These are phyloP conservation scores for Ceratobasidium sp. DNA, from an alignment of 1,284 basidiomycete genomes.

Conservation along the genomic window DNA sequence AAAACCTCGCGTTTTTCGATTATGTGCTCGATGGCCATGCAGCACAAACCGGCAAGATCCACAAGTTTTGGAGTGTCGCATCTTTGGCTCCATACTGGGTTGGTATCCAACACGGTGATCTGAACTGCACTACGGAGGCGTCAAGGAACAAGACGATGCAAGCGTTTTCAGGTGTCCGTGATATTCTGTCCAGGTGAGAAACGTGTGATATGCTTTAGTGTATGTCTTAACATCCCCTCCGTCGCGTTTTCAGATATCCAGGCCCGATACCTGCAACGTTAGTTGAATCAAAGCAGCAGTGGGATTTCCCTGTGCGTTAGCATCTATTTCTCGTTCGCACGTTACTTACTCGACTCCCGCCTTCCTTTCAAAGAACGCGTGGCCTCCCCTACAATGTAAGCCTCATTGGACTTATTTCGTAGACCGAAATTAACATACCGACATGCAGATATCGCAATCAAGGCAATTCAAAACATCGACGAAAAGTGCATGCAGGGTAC, in stretches of 20 bases:
- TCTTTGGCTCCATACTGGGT: constrained; percentile 90
- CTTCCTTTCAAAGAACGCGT: constrained; percentile 55
- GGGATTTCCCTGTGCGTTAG: constrained; percentile 61
- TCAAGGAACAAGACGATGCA: constrained; percentile 69
- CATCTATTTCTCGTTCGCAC: not conserved
- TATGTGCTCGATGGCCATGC: constrained; percentile 62
- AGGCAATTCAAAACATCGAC: constrained; percentile 79
- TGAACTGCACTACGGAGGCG: constrained; percentile 59
- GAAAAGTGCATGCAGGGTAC: constrained; percentile 56
- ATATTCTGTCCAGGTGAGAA: no score
- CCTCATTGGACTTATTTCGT: not conserved
- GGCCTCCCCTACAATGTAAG: constrained; percentile 80
- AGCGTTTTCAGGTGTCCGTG: constrained; percentile 76
- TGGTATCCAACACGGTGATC: constrained; percentile 81
- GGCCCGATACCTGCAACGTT: constrained; percentile 82
- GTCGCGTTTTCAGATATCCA: constrained; percentile 71
- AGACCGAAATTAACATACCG: not conserved
- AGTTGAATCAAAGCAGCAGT: constrained; percentile 80
- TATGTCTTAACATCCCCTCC: no score
- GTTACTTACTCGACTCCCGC: constrained; percentile 32
- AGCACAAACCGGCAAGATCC: constrained; percentile 57
- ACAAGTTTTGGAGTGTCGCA: constrained; percentile 71
- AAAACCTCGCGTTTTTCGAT: constrained; percentile 88
- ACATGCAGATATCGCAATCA: constrained; percentile 69
- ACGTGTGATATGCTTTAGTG: no score